Evolutionary conservation across 371 early-diverging fungal genomes (phyloP), one percentile per base, ranked within the genome.

Genomic region (Mucor plumbeus): DNA sequence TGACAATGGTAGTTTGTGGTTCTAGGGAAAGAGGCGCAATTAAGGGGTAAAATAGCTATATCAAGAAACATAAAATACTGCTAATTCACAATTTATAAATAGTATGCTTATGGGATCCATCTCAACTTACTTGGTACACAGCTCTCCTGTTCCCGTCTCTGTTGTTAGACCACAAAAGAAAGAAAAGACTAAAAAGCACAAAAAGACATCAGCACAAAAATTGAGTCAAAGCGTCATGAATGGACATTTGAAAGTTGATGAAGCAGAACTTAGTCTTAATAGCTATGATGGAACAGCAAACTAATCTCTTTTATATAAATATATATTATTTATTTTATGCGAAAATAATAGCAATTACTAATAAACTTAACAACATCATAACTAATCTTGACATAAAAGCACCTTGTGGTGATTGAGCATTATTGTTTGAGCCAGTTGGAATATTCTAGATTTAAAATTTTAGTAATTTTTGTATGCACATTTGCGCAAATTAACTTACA

Each of bases 371-470:
- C 34, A 90, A 64, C 89, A 90, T 90, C 76, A 91, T 82, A 36
- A 90, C 82, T 67, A 91, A 70, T 36, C 91, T 77, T 43, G 89
- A 89, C 58, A 87, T 73, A 64, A 90, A 91, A 13, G 91, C 88
- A 36, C 87, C 86, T 76, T 81, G 90, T 33, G 71, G 76, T 63
- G 81, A 62, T 68, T 69, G 74, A 21, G 62, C 61, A n/a, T 61
- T 35, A 3, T 63, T 64, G 40, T 60, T 40, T 19, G 63, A 21
- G 34, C 63, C 73, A 17, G 62, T 69, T 38, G 77, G 76, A 47
- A 78, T 68, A 69, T 75, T 78, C 79, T 78, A 67, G 7, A 43
- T 50, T 21, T 50, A 11, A 11, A 50, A 11, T 26, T 21, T 19
- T 4, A n/a, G 9, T 26, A 19, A 44, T 7, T 44, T 44, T 43